Evolutionary conservation across 768 basidiomycete genomes (phyloP), one percentile per base, ranked within the genome.

Genomic region (Rhizopogon vinicolor): DNA sequence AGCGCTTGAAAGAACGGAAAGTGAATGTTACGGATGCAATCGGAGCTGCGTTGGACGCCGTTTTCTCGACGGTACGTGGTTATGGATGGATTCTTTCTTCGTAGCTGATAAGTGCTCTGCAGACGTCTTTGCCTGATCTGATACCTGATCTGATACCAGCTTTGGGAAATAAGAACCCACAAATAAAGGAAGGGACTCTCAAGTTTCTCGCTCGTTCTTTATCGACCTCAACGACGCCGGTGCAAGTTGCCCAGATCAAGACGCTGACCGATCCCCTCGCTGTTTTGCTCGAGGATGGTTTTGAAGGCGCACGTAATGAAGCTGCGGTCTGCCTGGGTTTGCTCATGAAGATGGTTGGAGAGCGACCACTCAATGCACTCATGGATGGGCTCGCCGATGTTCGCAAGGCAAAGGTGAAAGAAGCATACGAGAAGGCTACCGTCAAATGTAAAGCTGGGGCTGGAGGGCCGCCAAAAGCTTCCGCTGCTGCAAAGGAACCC

Each of bases 321-420:
- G 91, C 94, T n/a, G 94, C 94, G 0, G 80, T 80, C 40, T 89
- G 86, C 62, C 76, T 99, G 35, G 97, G 96, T 16, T 87, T 85
- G 0, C 72, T 98, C 61, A 95, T 95, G 90, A 98, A 91, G 77
- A 95, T 98, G 81, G 82, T 98, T 10, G 97, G 97, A 19, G 96
- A 98, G 66, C 78, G 96, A 29, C 87, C 89, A 16, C 79, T 99
- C 44, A 93, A 89, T 65, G 91, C 91, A 1, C 75, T 90, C 7
- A 80, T 96, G 76, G 95, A 98, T 58, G 76, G 81, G 8, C 75
- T 98, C 54, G 85, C 91, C 16, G 94, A 98, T 63, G 77, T 96
- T 19, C 78, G 93, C 60, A 94, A 92, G 72, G 79, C 78, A 2
- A 99, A 98, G 73, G 92, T 99, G 52, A 95, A 89, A 70, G 97